Percentiles rank a stretch among this genome's conserved stretches.
Conservation (phyloP, 805 yeast species). For the Yarrowia alimentaria region DNA sequence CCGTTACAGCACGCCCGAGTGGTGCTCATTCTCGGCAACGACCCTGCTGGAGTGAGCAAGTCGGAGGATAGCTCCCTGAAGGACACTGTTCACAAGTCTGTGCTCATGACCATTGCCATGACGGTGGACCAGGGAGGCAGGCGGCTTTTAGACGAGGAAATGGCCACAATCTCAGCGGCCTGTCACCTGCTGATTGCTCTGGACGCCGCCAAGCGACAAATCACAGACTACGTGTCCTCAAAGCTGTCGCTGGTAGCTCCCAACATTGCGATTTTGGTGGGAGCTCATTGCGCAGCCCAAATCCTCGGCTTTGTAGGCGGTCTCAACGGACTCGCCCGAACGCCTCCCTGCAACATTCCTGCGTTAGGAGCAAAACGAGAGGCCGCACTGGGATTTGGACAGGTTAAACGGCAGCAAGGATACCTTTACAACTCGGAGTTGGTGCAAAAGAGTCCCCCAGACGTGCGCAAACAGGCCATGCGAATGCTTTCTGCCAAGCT, state of each 20-base stretch:
- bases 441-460: constrained; percentile 58
- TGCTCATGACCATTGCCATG: constrained; percentile 69
- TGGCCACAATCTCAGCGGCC: constrained; percentile 42
- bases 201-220: constrained; percentile 43
- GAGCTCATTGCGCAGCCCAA: constrained; percentile 70
- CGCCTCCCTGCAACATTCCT: constrained; percentile 83
- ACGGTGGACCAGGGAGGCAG: constrained; percentile 45
- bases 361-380: constrained; percentile 61
- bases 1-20: constrained; percentile 61
- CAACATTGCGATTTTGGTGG: constrained; percentile 69
- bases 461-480: constrained; percentile 63
- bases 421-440: constrained; percentile 61
- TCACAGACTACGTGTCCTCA: constrained; percentile 56
- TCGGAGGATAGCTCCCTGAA: not conserved
- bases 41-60: constrained; percentile 12
- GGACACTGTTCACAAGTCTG: constrained; percentile 53
- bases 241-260: constrained; percentile 69
- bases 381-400: constrained; percentile 44
- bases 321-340: constrained; percentile 56
- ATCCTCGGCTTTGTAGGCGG: constrained; percentile 70
- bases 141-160: constrained; percentile 4
- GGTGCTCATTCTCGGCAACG: constrained; percentile 51
- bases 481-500: constrained; percentile 78
- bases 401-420: constrained; percentile 58
- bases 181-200: constrained; percentile 52